phyloP scores from a whole-genome alignment of 2,329 filamentous ascomycete genomes.

The Lachnellula suecica region DNA sequence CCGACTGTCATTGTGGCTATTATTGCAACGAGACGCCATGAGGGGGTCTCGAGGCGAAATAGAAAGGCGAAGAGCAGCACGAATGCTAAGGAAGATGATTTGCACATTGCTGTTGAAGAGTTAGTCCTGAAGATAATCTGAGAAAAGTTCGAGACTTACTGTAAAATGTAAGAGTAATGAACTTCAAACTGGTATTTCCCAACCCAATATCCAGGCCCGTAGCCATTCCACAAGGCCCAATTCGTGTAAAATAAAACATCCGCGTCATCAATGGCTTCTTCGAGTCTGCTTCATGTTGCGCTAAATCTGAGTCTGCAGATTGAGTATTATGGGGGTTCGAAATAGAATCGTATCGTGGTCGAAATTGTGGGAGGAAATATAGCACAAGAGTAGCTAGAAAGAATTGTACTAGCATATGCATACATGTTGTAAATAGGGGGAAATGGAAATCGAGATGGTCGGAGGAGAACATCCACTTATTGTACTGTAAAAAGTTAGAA shows the following conservation, averaged over 20 bases:
- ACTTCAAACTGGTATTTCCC: constrained; percentile 93
- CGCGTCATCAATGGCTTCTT: constrained; percentile 71
- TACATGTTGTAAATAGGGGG: constrained; percentile 89
- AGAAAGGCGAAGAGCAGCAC: constrained; percentile 93
- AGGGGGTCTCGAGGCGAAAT: constrained; percentile 86
- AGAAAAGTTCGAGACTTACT: constrained; percentile 51
- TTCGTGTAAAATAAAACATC: constrained; percentile 87
- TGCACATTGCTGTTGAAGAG: constrained; percentile 78
- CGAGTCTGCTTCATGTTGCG: constrained; percentile 29
- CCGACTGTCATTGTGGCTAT: constrained; percentile 90
- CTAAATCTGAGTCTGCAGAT: constrained; percentile 27
- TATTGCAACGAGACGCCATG: constrained; percentile 80
- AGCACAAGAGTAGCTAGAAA: constrained; percentile 73
- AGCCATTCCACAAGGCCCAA: constrained; percentile 87
- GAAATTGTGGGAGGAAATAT: constrained; percentile 77
- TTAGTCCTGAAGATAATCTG: constrained; percentile 10
- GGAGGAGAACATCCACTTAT: constrained; percentile 99
- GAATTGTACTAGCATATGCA: constrained; percentile 97
- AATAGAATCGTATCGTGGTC: constrained; percentile 55
- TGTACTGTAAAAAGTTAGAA: constrained; percentile 62
- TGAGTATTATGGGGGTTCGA: constrained; percentile 33
- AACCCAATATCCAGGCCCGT: constrained; percentile 95
- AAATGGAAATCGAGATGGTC: constrained; percentile 87
- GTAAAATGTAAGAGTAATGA: constrained; percentile 95
- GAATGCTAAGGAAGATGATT: constrained; percentile 93